Evolutionary conservation across 2,329 filamentous ascomycete species (phyloP).

Genomic region (Xylaria sp.): DNA sequence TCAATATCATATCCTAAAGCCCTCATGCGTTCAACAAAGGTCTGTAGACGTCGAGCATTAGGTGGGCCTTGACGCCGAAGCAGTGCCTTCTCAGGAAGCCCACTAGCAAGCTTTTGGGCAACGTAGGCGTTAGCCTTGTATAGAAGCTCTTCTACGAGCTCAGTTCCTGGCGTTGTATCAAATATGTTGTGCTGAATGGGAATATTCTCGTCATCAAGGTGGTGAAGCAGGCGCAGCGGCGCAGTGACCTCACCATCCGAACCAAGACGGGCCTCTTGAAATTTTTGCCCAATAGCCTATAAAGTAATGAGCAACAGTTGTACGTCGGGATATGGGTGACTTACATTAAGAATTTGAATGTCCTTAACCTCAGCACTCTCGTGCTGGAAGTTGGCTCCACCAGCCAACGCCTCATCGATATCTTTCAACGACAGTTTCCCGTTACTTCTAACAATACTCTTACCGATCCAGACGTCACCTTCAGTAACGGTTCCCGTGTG

Average conservation of each 20-base stretch:
- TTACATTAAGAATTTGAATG: constrained; percentile 80
- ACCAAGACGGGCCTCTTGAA: constrained; percentile 87
- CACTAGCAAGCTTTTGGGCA: constrained; percentile 82
- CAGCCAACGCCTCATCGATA: constrained; percentile 83
- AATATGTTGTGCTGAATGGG: constrained; percentile 98
- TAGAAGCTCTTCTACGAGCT: constrained; percentile 94
- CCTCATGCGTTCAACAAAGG: constrained; percentile 92
- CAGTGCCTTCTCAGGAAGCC: constrained; percentile 90
- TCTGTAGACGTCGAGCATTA: constrained; percentile 87
- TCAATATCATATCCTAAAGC: constrained; percentile 92
- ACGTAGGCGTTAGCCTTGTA: constrained; percentile 93
- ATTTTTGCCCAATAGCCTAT: constrained; percentile 83
- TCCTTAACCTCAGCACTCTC: constrained; percentile 76
- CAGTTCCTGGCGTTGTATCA: constrained; percentile 86
- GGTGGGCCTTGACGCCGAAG: constrained; percentile 87
- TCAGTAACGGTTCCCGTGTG: constrained; percentile 82
- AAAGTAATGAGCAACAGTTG: constrained; percentile 42
- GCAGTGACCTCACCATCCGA: constrained; percentile 83
- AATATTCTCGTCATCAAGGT: constrained; percentile 97
- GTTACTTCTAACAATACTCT: constrained; percentile 90
- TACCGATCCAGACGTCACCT: constrained; percentile 92
- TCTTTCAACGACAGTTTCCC: constrained; percentile 87
- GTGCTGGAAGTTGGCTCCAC: constrained; percentile 70
- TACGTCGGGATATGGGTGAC: constrained; percentile 44
- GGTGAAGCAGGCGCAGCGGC: constrained; percentile 87